phyloP scores from a whole-genome alignment of 176 grass and related monocot species.

The Bolboschoenus planiculmis region DNA sequence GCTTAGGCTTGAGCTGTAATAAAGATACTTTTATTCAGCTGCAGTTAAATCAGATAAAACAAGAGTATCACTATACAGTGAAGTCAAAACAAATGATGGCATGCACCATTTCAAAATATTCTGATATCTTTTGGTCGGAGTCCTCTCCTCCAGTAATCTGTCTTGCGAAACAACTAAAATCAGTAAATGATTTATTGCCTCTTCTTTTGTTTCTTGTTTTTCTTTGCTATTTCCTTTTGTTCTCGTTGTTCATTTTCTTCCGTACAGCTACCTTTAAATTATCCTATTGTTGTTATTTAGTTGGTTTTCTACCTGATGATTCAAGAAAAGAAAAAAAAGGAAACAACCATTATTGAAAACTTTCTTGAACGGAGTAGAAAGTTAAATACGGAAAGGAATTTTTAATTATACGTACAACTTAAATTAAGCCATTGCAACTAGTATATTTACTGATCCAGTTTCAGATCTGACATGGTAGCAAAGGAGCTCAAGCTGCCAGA shows the following conservation, averaged over 20 bases:
- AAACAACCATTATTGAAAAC: neutral
- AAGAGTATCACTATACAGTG: neutral
- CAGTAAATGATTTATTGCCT: neutral
- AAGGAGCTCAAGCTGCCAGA: neutral
- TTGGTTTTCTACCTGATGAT: neutral
- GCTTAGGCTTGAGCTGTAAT: neutral
- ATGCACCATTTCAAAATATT: neutral
- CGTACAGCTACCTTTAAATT: neutral
- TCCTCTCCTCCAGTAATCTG: neutral
- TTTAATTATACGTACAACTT: neutral
- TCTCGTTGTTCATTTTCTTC: neutral
- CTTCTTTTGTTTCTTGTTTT: neutral
- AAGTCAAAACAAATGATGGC: neutral
- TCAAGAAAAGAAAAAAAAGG: neutral
- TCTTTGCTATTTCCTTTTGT: neutral
- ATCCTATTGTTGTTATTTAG: neutral
- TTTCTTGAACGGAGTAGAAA: neutral
- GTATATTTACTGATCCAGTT: neutral
- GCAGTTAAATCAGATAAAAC: neutral
- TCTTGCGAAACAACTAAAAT: neutral
- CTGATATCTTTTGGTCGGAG: neutral
- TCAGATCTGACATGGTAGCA: neutral
- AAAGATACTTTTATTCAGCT: neutral
- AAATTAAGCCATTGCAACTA: neutral
- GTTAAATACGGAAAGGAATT: neutral